phyloP scores from a whole-genome alignment of 257 asterid species.

The Penstemon newberryi region DNA sequence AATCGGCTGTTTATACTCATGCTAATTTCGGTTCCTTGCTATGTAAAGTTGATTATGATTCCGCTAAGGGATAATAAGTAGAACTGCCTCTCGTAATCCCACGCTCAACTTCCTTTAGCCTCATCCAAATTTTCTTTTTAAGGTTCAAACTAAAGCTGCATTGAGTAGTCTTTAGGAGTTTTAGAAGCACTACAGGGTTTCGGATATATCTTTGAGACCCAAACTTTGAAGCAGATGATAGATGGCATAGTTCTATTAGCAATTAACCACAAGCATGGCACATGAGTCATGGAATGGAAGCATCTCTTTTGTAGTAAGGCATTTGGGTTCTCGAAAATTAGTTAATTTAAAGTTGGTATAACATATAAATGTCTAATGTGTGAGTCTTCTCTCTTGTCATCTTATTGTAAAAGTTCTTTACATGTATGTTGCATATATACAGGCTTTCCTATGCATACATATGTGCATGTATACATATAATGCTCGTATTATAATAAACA shows the following conservation, averaged over 20 bases:
- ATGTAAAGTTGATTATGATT: neutral
- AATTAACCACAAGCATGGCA: neutral
- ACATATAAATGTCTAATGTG: constrained; percentile 1
- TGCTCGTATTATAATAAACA: neutral
- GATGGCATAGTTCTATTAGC: neutral
- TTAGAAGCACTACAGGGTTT: constrained; percentile 4
- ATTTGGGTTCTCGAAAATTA: neutral
- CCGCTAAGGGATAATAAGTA: neutral
- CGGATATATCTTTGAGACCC: constrained; percentile 4
- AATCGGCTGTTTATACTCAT: neutral
- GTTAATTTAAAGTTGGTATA: constrained; percentile 2
- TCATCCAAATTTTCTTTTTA: neutral
- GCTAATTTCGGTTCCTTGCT: neutral
- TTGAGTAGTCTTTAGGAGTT: neutral
- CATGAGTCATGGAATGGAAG: neutral
- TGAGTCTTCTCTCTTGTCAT: neutral
- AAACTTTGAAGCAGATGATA: neutral
- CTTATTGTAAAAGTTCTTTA: neutral
- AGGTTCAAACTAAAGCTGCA: neutral
- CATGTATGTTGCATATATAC: neutral
- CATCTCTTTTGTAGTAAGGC: neutral
- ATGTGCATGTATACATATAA: neutral
- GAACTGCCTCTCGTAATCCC: too few species aligned
- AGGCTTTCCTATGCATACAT: neutral
- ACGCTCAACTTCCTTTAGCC: neutral